Evolutionary conservation across 2,329 filamentous ascomycete genomes (phyloP), one percentile per base, ranked within the genome.

Genomic region (Aureobasidium lini): DNA sequence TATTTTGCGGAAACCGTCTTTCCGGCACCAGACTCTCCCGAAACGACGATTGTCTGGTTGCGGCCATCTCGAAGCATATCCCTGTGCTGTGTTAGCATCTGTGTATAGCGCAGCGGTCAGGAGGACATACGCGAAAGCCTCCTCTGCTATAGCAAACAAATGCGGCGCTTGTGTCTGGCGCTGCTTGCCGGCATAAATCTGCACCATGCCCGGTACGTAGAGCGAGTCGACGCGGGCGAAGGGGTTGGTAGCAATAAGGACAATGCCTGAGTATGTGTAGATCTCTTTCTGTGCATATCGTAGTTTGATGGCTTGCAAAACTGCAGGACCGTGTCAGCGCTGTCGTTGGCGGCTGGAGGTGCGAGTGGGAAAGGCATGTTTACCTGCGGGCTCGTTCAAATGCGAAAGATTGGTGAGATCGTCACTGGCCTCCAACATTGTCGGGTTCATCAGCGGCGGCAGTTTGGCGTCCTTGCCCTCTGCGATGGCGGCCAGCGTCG

Each of bases 1-100:
- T 99, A 97, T 79, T 99, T 99, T 68, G 94, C 94, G 76, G 93
- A 97, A 73, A 99, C 94, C 5, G 94, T 99, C 79, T 99, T 99
- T 70, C 94, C 94, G 64, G 94, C 94, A 83, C 94, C 94, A 58
- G 94, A 99, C 76, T 99, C 94, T 73, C 94, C 94, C 37, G 94
- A 99, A n/a, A 99, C 94, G 57, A 99, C 94, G 64, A 99, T 90
- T 40, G 94, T 99, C 79, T 99, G 94, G 76, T 99, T 99, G 76
- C 91, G 92, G 67, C 84, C 83, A 77, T 96, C 94, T 66, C 94
- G 88, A 71, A 99, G 77, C 94, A 99, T 99, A 79, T 99, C 94
- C 71, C 89, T 94, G 67, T 29, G 36, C 10, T 15, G 36, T 39
- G 47, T 59, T 29, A 59, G 56, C 37, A 4, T 50, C 3, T 46